Conservation (phyloP, 2,329 filamentous ascomycete species). For the Botrytis elliptica region DNA sequence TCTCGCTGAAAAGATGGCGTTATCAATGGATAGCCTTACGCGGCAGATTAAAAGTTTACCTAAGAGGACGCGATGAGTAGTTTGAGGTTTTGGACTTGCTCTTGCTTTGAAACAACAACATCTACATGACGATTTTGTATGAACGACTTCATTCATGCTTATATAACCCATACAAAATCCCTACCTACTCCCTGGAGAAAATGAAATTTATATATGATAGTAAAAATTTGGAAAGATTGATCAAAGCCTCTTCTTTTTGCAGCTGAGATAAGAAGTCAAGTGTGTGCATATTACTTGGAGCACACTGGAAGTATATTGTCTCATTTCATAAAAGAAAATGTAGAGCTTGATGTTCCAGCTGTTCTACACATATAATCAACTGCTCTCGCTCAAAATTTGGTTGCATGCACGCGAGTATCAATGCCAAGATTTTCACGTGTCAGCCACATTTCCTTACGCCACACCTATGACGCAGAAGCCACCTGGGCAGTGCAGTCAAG, state of each 20-base stretch:
- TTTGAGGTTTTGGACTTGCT: not conserved
- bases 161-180: too few relatives aligned
- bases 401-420: not conserved
- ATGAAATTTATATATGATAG: not conserved
- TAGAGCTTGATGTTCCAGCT: not conserved
- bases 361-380: not conserved
- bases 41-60: not conserved
- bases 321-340: not conserved
- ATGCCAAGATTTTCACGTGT: not conserved
- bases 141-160: not conserved
- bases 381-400: not conserved
- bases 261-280: not conserved
- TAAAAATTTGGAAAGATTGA: not conserved
- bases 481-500: not conserved
- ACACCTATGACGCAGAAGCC: constrained; percentile 3
- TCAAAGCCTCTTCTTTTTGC: not conserved
- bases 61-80: not conserved
- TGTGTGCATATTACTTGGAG: not conserved
- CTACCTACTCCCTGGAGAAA: not conserved
- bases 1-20: constrained; percentile 7
- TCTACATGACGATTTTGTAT: not conserved
- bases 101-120: not conserved
- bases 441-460: constrained; percentile 4
- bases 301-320: not conserved
- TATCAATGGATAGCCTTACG: not conserved